Evolutionary conservation across 2,329 filamentous ascomycete species (phyloP).

Genomic region (Corinectria fuckeliana): DNA sequence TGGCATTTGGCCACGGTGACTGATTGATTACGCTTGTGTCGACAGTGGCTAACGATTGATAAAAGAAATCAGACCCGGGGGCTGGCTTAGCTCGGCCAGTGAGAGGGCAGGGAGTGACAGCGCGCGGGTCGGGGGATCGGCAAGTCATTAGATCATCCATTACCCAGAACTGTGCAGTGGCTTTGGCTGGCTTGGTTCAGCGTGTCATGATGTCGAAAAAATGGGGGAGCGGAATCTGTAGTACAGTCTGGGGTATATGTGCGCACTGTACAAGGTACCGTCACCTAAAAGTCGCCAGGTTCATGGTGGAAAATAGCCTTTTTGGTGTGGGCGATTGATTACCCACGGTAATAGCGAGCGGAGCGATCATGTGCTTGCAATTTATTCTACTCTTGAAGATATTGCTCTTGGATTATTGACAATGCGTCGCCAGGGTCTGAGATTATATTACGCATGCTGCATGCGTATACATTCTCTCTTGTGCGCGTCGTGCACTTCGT

Average conservation of each 20-base stretch:
- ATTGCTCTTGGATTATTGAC: neutral
- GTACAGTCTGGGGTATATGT: neutral
- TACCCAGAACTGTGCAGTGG: conserved; percentile 5
- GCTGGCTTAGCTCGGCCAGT: conserved; percentile 5
- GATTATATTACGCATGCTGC: conserved; percentile 4
- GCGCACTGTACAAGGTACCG: neutral
- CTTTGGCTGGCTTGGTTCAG: neutral
- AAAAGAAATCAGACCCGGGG: conserved; percentile 14
- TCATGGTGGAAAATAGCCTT: neutral
- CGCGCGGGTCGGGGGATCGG: conserved; percentile 21
- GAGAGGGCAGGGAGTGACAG: conserved; percentile 15
- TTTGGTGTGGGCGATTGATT: conserved; percentile 6
- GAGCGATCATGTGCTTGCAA: neutral
- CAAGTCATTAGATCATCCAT: conserved; percentile 17
- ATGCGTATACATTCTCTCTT: neutral
- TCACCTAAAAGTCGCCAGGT: neutral
- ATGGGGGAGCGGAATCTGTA: neutral
- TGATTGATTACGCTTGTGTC: conserved; percentile 15
- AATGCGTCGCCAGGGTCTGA: neutral
- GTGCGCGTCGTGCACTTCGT: too few species aligned
- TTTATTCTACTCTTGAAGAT: too few species aligned
- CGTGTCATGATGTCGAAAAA: conserved; percentile 7
- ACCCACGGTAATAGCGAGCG: neutral
- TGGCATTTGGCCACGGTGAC: conserved; percentile 2
- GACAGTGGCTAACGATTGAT: conserved; percentile 30